A percentile compares a stretch with the other conserved stretches of the same genome.
These are phyloP conservation scores for Phellopilus nigrolimitatus DNA, from an alignment of 1,284 basidiomycete species.

Conservation along the genomic window DNA sequence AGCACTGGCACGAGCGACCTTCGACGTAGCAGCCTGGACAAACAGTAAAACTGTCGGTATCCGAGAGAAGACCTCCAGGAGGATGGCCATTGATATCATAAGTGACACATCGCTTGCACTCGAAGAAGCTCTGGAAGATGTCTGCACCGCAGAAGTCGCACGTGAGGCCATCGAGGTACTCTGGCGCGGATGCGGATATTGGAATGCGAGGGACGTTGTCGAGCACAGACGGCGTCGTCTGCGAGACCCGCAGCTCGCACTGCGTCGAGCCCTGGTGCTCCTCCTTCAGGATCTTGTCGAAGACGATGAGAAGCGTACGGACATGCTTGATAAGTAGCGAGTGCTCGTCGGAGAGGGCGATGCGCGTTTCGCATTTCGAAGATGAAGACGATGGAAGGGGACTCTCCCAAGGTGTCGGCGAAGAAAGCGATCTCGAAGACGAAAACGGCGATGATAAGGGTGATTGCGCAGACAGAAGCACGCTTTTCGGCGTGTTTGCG, in stretches of 20 bases:
- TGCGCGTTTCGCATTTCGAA: not conserved
- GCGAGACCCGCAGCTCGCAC: slow-evolving; percentile 3
- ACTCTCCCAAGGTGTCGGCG: not conserved
- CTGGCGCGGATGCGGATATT: not conserved
- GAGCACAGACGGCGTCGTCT: not conserved
- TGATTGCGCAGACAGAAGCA: not conserved
- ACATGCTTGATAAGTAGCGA: slow-evolving; percentile 20
- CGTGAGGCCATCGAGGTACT: slow-evolving; percentile 29
- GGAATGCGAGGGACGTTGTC: not conserved
- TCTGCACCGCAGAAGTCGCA: slow-evolving; percentile 77
- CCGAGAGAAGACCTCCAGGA: not conserved
- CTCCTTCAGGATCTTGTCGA: slow-evolving; percentile 52
- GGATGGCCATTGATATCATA: slow-evolving; percentile 20
- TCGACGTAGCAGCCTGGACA: slow-evolving; percentile 72
- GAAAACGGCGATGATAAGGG: not conserved
- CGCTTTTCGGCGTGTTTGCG: not conserved
- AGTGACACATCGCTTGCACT: slow-evolving; percentile 46
- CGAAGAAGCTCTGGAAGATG: slow-evolving; percentile 74
- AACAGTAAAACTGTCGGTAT: slow-evolving; percentile 41
- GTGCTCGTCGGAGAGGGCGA: not conserved
- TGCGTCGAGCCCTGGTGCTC: slow-evolving; percentile 36
- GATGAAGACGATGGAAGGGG: not conserved
- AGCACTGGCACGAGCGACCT: slow-evolving; percentile 62
- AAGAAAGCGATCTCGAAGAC: not conserved
- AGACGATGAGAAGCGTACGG: slow-evolving; percentile 40